Evolutionary conservation across 768 basidiomycete species (phyloP), one percentile per base, ranked within the genome.

Genomic region (Lanmaoa pseudosensibilis): DNA sequence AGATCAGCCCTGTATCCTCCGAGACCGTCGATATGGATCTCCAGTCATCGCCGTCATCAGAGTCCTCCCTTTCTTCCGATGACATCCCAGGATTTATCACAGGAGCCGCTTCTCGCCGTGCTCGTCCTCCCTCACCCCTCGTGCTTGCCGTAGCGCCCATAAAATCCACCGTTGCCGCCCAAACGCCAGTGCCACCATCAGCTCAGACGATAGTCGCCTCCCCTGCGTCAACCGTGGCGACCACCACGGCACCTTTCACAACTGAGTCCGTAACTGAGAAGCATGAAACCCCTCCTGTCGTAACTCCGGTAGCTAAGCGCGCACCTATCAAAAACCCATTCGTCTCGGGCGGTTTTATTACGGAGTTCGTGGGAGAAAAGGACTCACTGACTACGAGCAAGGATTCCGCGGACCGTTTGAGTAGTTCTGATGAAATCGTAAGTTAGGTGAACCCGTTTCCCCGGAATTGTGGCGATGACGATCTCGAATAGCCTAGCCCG

Each of bases 311-410:
- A 41, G 41, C 55, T 27, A 62, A 62, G 55, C 70, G 67, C 39
- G 53, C 60, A 9, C 39, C 58, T 4, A 45, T 73, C 38, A 64
- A 66, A 43, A 81, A 78, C 63, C 74, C 79, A n/a, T 81, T 83
- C 53, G 75, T 82, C 12, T 80, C 80, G 11, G 78, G 74, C n/a
- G 80, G 81, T 19, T 77, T 80, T 45, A 67, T 80, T 54, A 77
- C 76, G 15, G 78, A 78, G 48, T 80, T 81, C 36, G 72, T 72
- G 33, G 72, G 71, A 19, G 61, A 61, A 36, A 65, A 64, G 19
- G 63, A 67, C 13, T 65, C 68, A 5, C 32, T 58, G 15, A 61
- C 53, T 9, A 67, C 54, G 13, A 64, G 30, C 41, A 70, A 67
- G 50, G 63, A 61, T 30, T 59, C 62, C 19, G 46, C 37, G 15